A percentile compares a stretch with the other conserved stretches of the same genome.
Evolutionary conservation across 352 stramenopile species (phyloP).

Genomic region (Elongisporangium undulatum): DNA sequence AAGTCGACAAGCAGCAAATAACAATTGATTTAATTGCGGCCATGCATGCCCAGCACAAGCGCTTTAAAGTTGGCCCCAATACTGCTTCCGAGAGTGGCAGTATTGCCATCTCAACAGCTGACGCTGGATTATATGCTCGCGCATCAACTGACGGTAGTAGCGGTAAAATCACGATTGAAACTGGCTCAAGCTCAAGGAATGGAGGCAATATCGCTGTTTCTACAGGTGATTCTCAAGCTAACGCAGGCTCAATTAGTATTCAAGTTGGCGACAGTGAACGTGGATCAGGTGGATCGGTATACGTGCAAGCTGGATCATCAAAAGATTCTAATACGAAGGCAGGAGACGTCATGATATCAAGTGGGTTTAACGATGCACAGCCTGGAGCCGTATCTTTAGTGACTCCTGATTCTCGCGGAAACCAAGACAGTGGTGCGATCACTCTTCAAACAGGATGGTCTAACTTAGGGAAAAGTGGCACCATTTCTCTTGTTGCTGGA

Average conservation of each 20-base stretch:
- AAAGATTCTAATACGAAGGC: constrained; percentile 11
- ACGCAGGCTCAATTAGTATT: constrained; percentile 24
- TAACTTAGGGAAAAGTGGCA: constrained; percentile 21
- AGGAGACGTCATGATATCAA: constrained; percentile 26
- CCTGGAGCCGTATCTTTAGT: constrained; percentile 16
- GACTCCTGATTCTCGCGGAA: constrained; percentile 19
- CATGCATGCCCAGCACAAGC: constrained; percentile 80
- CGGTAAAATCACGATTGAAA: constrained; percentile 28
- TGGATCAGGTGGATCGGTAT: constrained; percentile 29
- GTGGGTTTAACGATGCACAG: constrained; percentile 16
- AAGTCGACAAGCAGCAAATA: constrained; percentile 93
- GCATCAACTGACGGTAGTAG: constrained; percentile 23
- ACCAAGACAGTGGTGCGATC: constrained; percentile 23
- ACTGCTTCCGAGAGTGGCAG: constrained; percentile 29
- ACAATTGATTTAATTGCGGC: constrained; percentile 89
- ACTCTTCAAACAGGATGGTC: constrained; percentile 21
- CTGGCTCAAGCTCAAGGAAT: constrained; percentile 22
- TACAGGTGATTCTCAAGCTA: constrained; percentile 17
- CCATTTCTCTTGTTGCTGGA: constrained; percentile 21
- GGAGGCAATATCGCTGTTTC: constrained; percentile 28
- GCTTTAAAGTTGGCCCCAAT: constrained; percentile 60
- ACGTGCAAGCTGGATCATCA: constrained; percentile 35
- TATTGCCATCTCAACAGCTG: constrained; percentile 42
- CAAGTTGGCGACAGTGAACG: constrained; percentile 19
- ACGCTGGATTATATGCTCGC: constrained; percentile 32